Percentiles rank a stretch among this genome's conserved stretches.
These are phyloP conservation scores for Hymenoscyphus infarciens DNA, from an alignment of 2,329 filamentous ascomycete genomes.

Conservation along the genomic window DNA sequence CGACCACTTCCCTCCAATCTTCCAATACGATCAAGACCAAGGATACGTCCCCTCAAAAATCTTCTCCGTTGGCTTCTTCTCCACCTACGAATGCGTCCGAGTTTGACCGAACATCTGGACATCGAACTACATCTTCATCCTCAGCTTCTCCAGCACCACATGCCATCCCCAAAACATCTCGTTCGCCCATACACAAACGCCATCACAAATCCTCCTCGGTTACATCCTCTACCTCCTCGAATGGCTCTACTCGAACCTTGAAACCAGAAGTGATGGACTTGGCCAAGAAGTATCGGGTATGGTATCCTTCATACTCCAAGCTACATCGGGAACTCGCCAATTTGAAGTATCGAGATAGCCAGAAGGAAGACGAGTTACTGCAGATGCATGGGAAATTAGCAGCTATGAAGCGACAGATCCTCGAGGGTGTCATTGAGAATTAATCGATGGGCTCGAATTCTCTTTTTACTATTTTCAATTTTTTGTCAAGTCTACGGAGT, in stretches of 20 bases:
- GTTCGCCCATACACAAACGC: slow-evolving; percentile 32
- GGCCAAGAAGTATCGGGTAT: slow-evolving; percentile 53
- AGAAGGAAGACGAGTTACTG: slow-evolving; percentile 48
- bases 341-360: slow-evolving; percentile 45
- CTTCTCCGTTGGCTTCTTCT: slow-evolving; percentile 62
- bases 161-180: slow-evolving; percentile 22
- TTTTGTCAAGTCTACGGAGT: not conserved
- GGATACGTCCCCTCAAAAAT: slow-evolving; percentile 58
- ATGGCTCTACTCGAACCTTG: slow-evolving; percentile 35
- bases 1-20: slow-evolving; percentile 41
- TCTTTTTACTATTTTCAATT: not conserved
- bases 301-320: slow-evolving; percentile 54
- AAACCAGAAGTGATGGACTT: slow-evolving; percentile 49
- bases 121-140: slow-evolving; percentile 30
- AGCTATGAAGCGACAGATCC: slow-evolving; percentile 56
- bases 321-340: slow-evolving; percentile 53
- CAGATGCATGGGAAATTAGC: slow-evolving; percentile 53
- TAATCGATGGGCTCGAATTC: not conserved
- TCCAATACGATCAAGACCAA: slow-evolving; percentile 38
- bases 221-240: slow-evolving; percentile 30
- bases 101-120: slow-evolving; percentile 43
- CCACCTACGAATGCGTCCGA: slow-evolving; percentile 64
- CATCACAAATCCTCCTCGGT: slow-evolving; percentile 34
- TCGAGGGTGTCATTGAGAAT: slow-evolving; percentile 24
- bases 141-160: slow-evolving; percentile 28